A percentile compares a stretch with the other conserved stretches of the same genome.
These are phyloP conservation scores for Venustampulla echinocandica DNA, from an alignment of 495 filamentous ascomycete genomes.

Conservation along the genomic window DNA sequence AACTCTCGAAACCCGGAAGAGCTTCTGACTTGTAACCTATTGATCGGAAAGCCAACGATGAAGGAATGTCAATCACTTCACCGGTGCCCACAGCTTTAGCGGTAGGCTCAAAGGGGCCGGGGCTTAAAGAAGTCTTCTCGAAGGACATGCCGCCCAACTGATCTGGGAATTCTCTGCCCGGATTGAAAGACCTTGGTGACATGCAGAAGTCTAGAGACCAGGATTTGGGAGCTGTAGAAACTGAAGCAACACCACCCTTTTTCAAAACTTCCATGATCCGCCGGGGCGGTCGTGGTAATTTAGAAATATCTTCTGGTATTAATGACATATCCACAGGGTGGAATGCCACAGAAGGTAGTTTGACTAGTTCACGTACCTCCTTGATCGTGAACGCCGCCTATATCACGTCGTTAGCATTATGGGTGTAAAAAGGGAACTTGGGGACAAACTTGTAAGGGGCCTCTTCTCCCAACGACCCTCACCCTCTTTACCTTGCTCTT, in stretches of 20 bases:
- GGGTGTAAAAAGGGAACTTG: neutral
- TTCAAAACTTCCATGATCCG: conserved; percentile 71
- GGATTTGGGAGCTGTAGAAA: conserved; percentile 43
- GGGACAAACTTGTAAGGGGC: conserved; percentile 64
- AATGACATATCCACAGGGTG: conserved; percentile 56
- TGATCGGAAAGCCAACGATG: conserved; percentile 72
- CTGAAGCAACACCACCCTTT: conserved; percentile 54
- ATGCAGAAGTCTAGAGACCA: conserved; percentile 83
- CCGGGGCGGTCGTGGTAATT: conserved; percentile 62
- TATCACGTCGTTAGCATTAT: conserved; percentile 6
- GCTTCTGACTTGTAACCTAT: conserved; percentile 84
- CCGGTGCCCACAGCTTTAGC: conserved; percentile 45
- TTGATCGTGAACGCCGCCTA: conserved; percentile 91
- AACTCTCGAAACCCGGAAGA: conserved; percentile 63
- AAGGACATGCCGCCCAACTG: conserved; percentile 56
- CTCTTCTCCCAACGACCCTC: conserved; percentile 75
- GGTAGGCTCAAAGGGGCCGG: conserved; percentile 37
- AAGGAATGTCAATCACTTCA: conserved; percentile 35
- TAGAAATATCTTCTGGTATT: conserved; percentile 51
- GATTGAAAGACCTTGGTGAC: conserved; percentile 60
- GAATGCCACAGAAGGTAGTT: conserved; percentile 65
- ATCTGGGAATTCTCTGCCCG: conserved; percentile 33
- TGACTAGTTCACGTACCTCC: conserved; percentile 78
- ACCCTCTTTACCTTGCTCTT: conserved; percentile 72
- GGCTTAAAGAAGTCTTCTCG: conserved; percentile 43